Conservation (phyloP, 164 flowering plant species). For the Vitis cinerea region DNA sequence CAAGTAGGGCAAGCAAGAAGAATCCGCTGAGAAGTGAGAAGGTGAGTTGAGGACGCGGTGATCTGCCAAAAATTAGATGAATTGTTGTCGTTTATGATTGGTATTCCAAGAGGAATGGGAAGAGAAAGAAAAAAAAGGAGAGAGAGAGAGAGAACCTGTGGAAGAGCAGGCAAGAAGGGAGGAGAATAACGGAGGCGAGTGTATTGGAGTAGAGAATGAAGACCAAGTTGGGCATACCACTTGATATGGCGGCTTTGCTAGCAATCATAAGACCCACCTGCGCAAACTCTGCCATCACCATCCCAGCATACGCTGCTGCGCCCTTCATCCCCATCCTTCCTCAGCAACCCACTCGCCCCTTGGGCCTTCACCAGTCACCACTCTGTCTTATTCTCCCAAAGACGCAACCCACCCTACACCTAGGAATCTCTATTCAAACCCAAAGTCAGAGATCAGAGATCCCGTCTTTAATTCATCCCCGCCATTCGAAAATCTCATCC, state of each 20-base stretch:
- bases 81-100: too few relatives aligned
- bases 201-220: conserved; percentile 50
- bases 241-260: conserved; percentile 40
- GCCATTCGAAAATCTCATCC: too few relatives aligned
- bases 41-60: conserved; percentile 29
- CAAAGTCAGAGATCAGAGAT: too few relatives aligned
- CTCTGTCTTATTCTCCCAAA: background rate
- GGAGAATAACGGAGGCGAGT: conserved; percentile 43
- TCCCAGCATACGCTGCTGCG: conserved; percentile 33
- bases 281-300: conserved; percentile 41
- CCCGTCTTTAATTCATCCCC: too few relatives aligned
- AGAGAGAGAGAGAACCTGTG: conserved; percentile 28
- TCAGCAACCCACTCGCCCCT: background rate
- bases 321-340: conserved; percentile 18
- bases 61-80: conserved; percentile 16
- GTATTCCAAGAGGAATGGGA: background rate
- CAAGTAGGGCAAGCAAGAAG: conserved; percentile 48
- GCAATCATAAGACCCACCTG: conserved; percentile 39
- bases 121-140: background rate
- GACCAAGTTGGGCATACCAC: conserved; percentile 49
- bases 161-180: conserved; percentile 36
- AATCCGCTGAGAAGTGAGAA: conserved; percentile 35
- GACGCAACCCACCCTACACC: background rate
- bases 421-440: too few relatives aligned
- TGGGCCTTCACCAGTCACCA: background rate